Conservation (phyloP, 2,329 filamentous ascomycete species). For the Graphilbum ipis-grandicollis region DNA sequence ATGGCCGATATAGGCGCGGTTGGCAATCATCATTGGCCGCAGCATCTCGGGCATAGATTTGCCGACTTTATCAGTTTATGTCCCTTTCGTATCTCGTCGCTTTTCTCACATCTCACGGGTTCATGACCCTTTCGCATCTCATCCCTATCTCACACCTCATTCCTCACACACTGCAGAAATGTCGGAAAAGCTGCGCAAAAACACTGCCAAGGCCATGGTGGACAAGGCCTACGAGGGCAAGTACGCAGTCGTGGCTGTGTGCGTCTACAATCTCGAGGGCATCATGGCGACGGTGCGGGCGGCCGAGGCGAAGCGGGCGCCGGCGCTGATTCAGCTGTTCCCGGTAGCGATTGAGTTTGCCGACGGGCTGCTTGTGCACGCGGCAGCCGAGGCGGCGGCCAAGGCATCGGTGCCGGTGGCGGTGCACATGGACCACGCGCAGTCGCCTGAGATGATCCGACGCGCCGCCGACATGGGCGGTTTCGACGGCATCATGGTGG, state of each 20-base stretch:
- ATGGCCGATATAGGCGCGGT: too few species aligned
- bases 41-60: too few species aligned
- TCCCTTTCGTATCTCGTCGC: too few species aligned
- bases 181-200: constrained; percentile 2
- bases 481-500: constrained; percentile 59
- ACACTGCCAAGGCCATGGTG: constrained; percentile 3
- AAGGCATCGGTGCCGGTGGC: constrained; percentile 39
- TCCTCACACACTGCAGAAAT: too few species aligned
- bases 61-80: too few species aligned
- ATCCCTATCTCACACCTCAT: too few species aligned
- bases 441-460: constrained; percentile 39
- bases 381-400: constrained; percentile 35
- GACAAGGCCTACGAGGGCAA: constrained; percentile 2
- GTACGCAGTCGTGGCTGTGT: constrained; percentile 6
- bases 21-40: too few species aligned
- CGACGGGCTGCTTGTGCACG: constrained; percentile 31
- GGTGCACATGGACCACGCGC: constrained; percentile 51
- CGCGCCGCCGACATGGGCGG: constrained; percentile 40
- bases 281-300: constrained; percentile 51
- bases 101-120: too few species aligned
- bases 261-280: constrained; percentile 52
- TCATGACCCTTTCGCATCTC: too few species aligned
- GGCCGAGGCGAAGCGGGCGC: constrained; percentile 47
- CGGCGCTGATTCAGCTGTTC: constrained; percentile 54
- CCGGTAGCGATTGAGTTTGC: constrained; percentile 54